phyloP scores from a whole-genome alignment of 2,329 filamentous ascomycete species.

The Thyridium curvatum region DNA sequence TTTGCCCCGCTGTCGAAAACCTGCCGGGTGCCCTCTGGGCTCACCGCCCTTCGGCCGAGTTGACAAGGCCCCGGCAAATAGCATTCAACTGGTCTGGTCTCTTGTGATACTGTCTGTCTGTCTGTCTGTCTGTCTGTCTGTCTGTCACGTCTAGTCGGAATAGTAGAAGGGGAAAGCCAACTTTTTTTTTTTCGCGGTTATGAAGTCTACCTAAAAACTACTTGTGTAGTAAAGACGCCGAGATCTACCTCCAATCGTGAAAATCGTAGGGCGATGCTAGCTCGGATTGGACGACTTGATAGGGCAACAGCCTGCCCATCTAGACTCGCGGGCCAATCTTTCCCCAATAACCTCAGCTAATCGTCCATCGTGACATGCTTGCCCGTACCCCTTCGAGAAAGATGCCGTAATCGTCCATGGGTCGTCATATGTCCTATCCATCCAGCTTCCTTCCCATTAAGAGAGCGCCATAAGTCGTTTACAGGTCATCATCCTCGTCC shows the following conservation, averaged over 20 bases:
- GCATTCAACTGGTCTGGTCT: too few relatives aligned
- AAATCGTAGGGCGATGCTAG: slow-evolving; percentile 5
- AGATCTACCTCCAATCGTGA: slow-evolving; percentile 7
- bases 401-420: slow-evolving; percentile 1
- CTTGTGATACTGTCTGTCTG: too few relatives aligned
- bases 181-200: not conserved
- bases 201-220: slow-evolving; percentile 7
- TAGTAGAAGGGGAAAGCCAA: too few relatives aligned
- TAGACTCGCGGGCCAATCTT: not conserved
- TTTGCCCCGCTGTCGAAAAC: too few relatives aligned
- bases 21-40: too few relatives aligned
- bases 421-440: not conserved
- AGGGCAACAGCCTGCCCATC: not conserved
- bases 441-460: not conserved
- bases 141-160: too few relatives aligned
- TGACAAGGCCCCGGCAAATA: too few relatives aligned
- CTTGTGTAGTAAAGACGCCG: slow-evolving; percentile 5
- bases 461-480: slow-evolving; percentile 23
- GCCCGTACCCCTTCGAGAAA: not conserved
- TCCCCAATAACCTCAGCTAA: not conserved
- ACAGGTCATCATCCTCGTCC: slow-evolving; percentile 70
- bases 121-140: too few relatives aligned
- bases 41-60: too few relatives aligned
- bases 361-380: not conserved
- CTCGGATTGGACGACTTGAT: not conserved